A percentile compares a stretch with the other conserved stretches of the same genome.
Conservation (phyloP, 2,329 filamentous ascomycete species). For the Aspergillus uvarum region DNA sequence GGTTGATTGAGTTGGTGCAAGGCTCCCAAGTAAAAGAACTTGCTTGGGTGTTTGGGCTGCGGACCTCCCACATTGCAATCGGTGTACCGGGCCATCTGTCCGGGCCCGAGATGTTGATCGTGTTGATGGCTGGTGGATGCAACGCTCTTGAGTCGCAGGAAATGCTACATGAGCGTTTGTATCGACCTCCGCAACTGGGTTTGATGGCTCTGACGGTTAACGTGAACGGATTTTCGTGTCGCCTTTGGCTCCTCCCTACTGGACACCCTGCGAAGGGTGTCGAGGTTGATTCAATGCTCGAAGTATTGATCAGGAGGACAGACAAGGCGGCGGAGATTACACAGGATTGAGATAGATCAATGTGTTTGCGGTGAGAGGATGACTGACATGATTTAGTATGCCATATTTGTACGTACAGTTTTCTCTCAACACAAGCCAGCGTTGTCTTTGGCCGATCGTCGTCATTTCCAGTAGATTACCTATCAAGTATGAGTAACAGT, state of each 20-base stretch:
- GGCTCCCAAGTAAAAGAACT: slow-evolving; percentile 21
- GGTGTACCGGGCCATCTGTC: slow-evolving; percentile 19
- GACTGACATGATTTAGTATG: slow-evolving; percentile 32
- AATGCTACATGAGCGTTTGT: slow-evolving; percentile 16
- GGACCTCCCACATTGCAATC: slow-evolving; percentile 25
- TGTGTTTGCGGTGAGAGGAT: slow-evolving; percentile 30
- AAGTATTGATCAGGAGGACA: slow-evolving; percentile 17
- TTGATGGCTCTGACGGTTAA: slow-evolving; percentile 25
- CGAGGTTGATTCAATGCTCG: slow-evolving; percentile 7
- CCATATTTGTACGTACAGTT: slow-evolving; percentile 33
- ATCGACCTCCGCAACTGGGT: slow-evolving; percentile 23
- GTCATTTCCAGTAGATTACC: not conserved
- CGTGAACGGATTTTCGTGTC: slow-evolving; percentile 21
- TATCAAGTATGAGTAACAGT: not conserved
- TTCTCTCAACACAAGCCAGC: slow-evolving; percentile 24
- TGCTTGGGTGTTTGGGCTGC: slow-evolving; percentile 31
- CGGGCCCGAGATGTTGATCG: slow-evolving; percentile 24
- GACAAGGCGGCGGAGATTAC: slow-evolving; percentile 21
- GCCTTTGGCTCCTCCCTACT: slow-evolving; percentile 15
- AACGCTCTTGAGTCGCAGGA: slow-evolving; percentile 12
- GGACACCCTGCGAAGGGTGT: slow-evolving; percentile 8
- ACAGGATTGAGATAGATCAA: slow-evolving; percentile 25
- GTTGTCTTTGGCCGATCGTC: slow-evolving; percentile 12
- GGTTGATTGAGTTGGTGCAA: slow-evolving; percentile 24
- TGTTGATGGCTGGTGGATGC: slow-evolving; percentile 29